These are phyloP conservation scores for Hymenoscyphus infarciens DNA, from an alignment of 2,329 filamentous ascomycete genomes.

Conservation along the genomic window DNA sequence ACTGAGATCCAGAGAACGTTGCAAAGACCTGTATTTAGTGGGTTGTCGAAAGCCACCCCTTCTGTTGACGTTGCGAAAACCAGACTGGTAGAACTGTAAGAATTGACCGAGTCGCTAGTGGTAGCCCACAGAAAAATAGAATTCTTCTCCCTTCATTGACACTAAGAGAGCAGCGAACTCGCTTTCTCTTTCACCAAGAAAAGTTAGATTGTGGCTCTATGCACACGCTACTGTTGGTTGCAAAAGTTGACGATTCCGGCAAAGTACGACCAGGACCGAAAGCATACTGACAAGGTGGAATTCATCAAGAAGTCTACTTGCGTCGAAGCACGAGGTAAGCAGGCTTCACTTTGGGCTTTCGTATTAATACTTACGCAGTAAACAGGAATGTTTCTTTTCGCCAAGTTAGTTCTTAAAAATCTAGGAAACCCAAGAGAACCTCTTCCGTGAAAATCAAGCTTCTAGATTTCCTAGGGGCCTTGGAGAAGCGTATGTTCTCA, in stretches of 20 bases:
- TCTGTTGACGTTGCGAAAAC: no score
- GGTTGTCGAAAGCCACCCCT: no score
- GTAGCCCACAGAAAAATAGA: no score
- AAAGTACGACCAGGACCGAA: constrained; percentile 25
- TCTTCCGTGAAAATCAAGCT: constrained; percentile 16
- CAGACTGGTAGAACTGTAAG: no score
- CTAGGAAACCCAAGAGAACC: constrained; percentile 15
- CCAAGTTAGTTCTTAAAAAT: constrained; percentile 31
- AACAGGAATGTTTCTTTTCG: constrained; percentile 35
- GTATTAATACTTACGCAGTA: neutral
- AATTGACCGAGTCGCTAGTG: no score
- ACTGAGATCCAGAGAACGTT: no score
- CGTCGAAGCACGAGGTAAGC: constrained; percentile 26
- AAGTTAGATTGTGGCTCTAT: no score
- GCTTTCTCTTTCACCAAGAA: no score
- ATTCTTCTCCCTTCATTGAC: no score
- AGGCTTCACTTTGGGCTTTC: constrained; percentile 1
- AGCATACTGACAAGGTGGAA: constrained; percentile 8
- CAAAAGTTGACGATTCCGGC: constrained; percentile 24
- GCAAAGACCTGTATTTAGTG: no score
- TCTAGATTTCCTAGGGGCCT: constrained; percentile 16
- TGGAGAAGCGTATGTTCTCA: constrained; percentile 20
- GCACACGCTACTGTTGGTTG: no score
- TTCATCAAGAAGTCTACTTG: constrained; percentile 17
- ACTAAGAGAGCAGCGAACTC: no score